Percentiles rank a stretch among this genome's conserved stretches.
These are phyloP conservation scores for Rhizopus microsporus DNA, from an alignment of 371 early-diverging fungal genomes.

Conservation along the genomic window DNA sequence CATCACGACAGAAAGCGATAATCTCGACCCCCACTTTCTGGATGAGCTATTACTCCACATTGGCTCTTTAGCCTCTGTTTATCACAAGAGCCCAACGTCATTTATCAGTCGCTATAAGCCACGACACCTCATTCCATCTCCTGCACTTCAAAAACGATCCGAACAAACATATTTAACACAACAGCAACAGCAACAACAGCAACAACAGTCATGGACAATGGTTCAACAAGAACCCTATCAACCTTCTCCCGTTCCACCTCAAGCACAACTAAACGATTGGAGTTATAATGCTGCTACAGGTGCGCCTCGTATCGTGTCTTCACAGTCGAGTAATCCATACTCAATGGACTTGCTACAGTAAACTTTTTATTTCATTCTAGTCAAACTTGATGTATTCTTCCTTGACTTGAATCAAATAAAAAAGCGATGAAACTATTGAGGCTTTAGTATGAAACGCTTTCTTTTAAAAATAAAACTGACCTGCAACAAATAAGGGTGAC, in stretches of 20 bases:
- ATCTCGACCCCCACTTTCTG: slow-evolving; percentile 76
- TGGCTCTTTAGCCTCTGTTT: slow-evolving; percentile 87
- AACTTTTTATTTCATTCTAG: slow-evolving; percentile 1
- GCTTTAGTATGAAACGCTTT: not conserved
- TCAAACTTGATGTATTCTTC: slow-evolving; percentile 9
- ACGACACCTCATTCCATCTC: slow-evolving; percentile 59
- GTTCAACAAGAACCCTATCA: slow-evolving; percentile 24
- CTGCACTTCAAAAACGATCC: slow-evolving; percentile 38
- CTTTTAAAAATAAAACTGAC: slow-evolving; percentile 35
- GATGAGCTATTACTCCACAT: slow-evolving; percentile 91
- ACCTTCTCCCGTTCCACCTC: slow-evolving; percentile 15
- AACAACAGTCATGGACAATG: slow-evolving; percentile 7
- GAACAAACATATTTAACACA: slow-evolving; percentile 13
- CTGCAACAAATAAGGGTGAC: slow-evolving; percentile 70
- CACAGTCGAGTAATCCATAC: slow-evolving; percentile 46
- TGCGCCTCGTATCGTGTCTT: slow-evolving; percentile 23
- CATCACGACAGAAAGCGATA: slow-evolving; percentile 85
- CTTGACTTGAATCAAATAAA: slow-evolving; percentile 9
- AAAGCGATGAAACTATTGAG: slow-evolving; percentile 5
- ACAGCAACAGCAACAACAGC: slow-evolving; percentile 13
- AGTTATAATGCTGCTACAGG: slow-evolving; percentile 32
- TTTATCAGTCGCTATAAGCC: slow-evolving; percentile 70
- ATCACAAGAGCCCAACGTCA: slow-evolving; percentile 87
- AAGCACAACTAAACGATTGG: slow-evolving; percentile 30
- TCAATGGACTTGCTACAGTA: slow-evolving; percentile 47